phyloP scores from a whole-genome alignment of 495 filamentous ascomycete species.

The Achaetomiella virescens region DNA sequence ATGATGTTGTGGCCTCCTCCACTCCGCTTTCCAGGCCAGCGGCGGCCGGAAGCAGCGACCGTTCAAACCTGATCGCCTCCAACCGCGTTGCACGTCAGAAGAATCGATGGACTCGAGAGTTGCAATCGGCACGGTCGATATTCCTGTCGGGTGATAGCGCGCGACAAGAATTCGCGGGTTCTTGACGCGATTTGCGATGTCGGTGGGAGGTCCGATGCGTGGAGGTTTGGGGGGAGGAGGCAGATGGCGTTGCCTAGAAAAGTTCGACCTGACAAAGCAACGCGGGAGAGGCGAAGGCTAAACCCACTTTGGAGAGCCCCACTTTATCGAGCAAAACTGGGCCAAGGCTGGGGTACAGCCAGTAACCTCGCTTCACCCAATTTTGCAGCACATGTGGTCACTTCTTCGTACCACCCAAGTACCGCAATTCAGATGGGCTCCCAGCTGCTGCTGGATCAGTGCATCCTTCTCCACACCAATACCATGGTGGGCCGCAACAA shows the following conservation, averaged over 20 bases:
- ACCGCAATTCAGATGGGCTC: no score
- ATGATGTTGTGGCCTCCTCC: slow-evolving; percentile 27
- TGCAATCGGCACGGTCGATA: slow-evolving; percentile 21
- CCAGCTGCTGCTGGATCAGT: neutral
- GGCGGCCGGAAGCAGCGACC: slow-evolving; percentile 33
- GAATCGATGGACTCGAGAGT: slow-evolving; percentile 19
- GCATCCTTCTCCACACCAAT: neutral
- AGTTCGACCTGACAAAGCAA: slow-evolving; percentile 26
- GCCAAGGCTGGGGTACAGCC: neutral
- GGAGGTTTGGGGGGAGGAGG: slow-evolving; percentile 28
- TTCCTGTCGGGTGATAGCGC: slow-evolving; percentile 23
- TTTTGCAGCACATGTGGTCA: neutral
- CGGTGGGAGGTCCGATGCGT: slow-evolving; percentile 20
- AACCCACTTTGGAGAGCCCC: slow-evolving; percentile 9
- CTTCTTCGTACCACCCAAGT: neutral
- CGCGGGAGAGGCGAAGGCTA: slow-evolving; percentile 19
- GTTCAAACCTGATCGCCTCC: slow-evolving; percentile 19
- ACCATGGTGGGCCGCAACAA: neutral
- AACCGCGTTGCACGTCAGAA: slow-evolving; percentile 18
- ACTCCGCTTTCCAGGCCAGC: slow-evolving; percentile 32
- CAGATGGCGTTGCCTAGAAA: slow-evolving; percentile 26
- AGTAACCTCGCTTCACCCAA: neutral
- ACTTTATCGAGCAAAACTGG: slow-evolving; percentile 3
- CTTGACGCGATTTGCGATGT: slow-evolving; percentile 36
- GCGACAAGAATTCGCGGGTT: slow-evolving; percentile 26